phyloP scores from a whole-genome alignment of 306 rosid genomes.

The Ormosia emarginata region DNA sequence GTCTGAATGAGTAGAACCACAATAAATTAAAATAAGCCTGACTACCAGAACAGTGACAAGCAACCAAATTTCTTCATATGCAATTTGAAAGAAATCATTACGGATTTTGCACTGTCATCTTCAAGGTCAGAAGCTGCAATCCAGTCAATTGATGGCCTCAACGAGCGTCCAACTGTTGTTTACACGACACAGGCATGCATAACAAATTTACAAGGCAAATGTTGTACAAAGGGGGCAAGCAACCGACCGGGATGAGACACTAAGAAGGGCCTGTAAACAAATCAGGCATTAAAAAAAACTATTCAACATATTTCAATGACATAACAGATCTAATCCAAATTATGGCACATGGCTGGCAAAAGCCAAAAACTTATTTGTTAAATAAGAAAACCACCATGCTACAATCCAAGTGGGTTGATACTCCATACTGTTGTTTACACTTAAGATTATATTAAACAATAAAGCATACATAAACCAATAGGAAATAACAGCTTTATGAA shows the following conservation, averaged over 20 bases:
- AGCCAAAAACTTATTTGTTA: neutral
- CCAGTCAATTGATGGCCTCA: conserved; percentile 93
- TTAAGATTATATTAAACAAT: neutral
- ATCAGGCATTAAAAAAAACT: conserved; percentile 8
- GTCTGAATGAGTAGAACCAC: conserved; percentile 49
- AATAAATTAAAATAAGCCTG: conserved; percentile 18
- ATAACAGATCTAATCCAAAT: neutral
- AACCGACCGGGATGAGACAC: no score
- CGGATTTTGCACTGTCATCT: conserved; percentile 79
- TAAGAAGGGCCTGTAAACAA: conserved; percentile 83
- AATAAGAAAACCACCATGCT: neutral
- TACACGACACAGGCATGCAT: conserved; percentile 95
- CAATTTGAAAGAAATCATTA: conserved; percentile 33
- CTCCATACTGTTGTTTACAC: neutral
- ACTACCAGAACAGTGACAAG: neutral
- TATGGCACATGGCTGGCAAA: neutral
- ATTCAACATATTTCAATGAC: conserved; percentile 2
- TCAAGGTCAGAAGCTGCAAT: conserved; percentile 99
- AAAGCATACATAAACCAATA: conserved; percentile 8
- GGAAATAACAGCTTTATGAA: neutral
- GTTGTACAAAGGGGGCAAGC: no score
- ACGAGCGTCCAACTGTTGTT: no score
- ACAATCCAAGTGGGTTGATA: neutral
- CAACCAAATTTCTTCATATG: conserved; percentile 19
- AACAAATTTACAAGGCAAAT: no score